A percentile compares a stretch with the other conserved stretches of the same genome.
Evolutionary conservation across 306 rosid species (phyloP).

Genomic region (Vigna nakashimae): DNA sequence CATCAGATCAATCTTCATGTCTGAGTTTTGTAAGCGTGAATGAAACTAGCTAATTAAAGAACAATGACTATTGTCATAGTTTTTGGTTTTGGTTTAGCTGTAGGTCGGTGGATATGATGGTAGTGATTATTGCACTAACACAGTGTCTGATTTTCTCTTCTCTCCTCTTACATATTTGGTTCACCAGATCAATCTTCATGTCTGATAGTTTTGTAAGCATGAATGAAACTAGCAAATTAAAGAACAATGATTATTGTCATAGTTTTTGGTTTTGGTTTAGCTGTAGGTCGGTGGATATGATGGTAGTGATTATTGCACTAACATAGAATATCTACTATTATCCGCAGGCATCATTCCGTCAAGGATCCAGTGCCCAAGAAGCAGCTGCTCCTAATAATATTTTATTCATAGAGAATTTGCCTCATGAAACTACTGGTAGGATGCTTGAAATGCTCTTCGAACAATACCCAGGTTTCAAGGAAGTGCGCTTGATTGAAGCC

Average conservation of each 20-base stretch:
- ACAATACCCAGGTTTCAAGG: conserved; percentile 97
- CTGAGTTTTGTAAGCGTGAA: background rate
- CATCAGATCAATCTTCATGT: background rate
- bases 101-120: background rate
- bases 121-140: conserved; percentile 17
- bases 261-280: background rate
- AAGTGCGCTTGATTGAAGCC: conserved; percentile 94
- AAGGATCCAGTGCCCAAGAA: conserved; percentile 72
- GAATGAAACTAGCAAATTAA: conserved; percentile 11
- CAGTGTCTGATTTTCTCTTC: background rate
- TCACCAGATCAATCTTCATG: background rate
- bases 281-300: background rate
- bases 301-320: conserved; percentile 13
- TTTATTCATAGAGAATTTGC: conserved; percentile 94
- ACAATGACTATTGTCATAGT: background rate
- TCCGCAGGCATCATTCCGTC: conserved; percentile 76
- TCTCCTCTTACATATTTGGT: background rate
- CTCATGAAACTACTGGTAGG: conserved; percentile 82
- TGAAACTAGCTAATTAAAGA: conserved; percentile 1
- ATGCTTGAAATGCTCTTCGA: conserved; percentile 94
- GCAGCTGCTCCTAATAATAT: conserved; percentile 83
- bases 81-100: conserved; percentile 8
- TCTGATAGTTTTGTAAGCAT: background rate
- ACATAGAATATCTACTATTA: conserved; percentile 12
- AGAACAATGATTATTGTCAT: background rate